phyloP scores from a whole-genome alignment of 2,329 filamentous ascomycete species.

The Phoma sp. region DNA sequence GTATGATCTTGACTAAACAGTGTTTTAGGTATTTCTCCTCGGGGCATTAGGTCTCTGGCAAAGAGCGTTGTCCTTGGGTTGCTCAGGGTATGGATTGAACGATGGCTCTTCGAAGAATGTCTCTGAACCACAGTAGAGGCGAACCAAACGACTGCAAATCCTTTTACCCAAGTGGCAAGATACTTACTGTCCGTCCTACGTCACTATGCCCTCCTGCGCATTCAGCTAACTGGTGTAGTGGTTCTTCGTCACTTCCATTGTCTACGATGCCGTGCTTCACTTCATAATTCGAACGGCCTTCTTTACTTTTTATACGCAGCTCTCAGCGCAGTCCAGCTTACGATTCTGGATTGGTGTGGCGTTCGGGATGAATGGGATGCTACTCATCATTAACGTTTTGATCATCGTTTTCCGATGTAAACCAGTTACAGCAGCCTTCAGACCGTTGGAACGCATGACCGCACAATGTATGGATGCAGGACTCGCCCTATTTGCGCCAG shows the following conservation, averaged over 20 bases:
- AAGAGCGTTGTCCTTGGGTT: neutral
- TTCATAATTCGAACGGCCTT: conserved; percentile 9
- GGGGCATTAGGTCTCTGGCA: conserved; percentile 6
- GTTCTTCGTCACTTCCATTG: conserved; percentile 4
- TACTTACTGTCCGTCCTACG: neutral
- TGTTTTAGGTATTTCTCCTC: neutral
- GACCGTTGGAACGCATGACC: neutral
- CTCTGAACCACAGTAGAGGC: neutral
- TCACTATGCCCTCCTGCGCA: neutral
- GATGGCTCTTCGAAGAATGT: neutral
- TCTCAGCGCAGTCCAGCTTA: conserved; percentile 2
- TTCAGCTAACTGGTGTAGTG: conserved; percentile 1
- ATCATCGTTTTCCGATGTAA: conserved; percentile 12
- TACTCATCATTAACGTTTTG: conserved; percentile 6
- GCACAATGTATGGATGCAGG: conserved; percentile 8
- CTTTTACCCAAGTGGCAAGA: neutral
- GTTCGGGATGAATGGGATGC: neutral
- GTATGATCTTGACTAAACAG: neutral
- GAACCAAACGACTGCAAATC: conserved; percentile 4
- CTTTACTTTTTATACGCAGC: conserved; percentile 6
- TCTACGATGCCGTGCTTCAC: conserved; percentile 8
- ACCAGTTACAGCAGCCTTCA: conserved; percentile 6
- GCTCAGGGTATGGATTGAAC: neutral
- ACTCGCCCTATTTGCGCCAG: neutral
- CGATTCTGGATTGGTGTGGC: conserved; percentile 9